These are phyloP conservation scores for Bacidia rubella DNA, from an alignment of 495 filamentous ascomycete genomes.

Conservation along the genomic window DNA sequence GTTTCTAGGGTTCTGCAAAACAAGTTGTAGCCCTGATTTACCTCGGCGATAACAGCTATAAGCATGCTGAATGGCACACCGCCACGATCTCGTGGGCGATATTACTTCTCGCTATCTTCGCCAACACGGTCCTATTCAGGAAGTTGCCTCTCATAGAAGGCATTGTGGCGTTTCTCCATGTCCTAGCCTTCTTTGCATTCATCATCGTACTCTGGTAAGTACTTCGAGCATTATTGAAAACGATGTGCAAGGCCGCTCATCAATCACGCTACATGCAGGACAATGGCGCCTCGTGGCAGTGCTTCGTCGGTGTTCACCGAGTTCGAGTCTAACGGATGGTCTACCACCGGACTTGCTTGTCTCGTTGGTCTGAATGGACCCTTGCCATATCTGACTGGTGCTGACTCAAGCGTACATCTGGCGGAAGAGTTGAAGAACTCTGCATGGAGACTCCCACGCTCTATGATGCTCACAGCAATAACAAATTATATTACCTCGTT, in stretches of 20 bases:
- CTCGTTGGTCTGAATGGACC: constrained; percentile 42
- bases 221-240: not conserved
- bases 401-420: constrained; percentile 31
- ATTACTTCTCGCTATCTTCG: constrained; percentile 32
- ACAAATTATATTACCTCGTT: constrained; percentile 29
- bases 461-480: constrained; percentile 24
- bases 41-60: constrained; percentile 27
- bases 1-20: constrained; percentile 23
- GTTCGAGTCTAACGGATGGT: constrained; percentile 42
- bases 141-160: constrained; percentile 43
- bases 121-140: constrained; percentile 44
- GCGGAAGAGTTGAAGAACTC: constrained; percentile 31
- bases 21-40: constrained; percentile 34
- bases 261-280: constrained; percentile 13
- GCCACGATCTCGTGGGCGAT: constrained; percentile 33
- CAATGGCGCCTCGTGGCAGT: constrained; percentile 34
- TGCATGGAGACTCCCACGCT: constrained; percentile 26
- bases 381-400: constrained; percentile 23
- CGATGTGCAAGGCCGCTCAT: constrained; percentile 2
- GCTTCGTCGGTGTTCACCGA: constrained; percentile 41
- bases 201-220: constrained; percentile 39
- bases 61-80: constrained; percentile 30
- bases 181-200: constrained; percentile 46
- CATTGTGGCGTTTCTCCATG: constrained; percentile 44
- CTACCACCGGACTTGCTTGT: constrained; percentile 35